phyloP scores from a whole-genome alignment of 352 stramenopile species.

The Phytophthora palmivora region DNA sequence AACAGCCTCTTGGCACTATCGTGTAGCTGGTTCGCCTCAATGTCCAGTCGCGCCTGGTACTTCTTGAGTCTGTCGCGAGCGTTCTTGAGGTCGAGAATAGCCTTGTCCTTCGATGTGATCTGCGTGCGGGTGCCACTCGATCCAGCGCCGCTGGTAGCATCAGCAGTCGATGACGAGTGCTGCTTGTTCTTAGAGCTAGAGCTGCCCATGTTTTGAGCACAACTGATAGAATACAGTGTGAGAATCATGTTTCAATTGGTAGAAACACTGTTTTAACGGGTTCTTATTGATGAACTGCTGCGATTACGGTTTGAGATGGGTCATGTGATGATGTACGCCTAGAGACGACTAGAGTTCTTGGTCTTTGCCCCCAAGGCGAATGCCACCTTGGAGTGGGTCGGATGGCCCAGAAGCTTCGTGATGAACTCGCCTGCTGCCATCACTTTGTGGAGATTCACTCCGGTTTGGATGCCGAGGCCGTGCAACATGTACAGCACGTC shows the following conservation, averaged over 20 bases:
- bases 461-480: constrained; percentile 94
- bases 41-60: constrained; percentile 84
- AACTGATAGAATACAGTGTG: neutral
- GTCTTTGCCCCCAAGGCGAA: constrained; percentile 55
- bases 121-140: constrained; percentile 50
- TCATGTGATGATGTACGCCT: constrained; percentile 28
- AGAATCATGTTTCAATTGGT: constrained; percentile 24
- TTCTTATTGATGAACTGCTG: constrained; percentile 1
- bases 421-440: constrained; percentile 92
- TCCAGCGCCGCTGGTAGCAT: constrained; percentile 1
- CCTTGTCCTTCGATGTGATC: constrained; percentile 90
- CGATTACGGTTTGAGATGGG: constrained; percentile 12
- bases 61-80: constrained; percentile 87
- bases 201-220: constrained; percentile 46
- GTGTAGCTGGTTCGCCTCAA: constrained; percentile 82
- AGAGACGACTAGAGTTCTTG: constrained; percentile 49
- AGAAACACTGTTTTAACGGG: constrained; percentile 12
- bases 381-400: constrained; percentile 91
- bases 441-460: constrained; percentile 94
- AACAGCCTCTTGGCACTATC: constrained; percentile 83
- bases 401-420: constrained; percentile 71
- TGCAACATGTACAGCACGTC: constrained; percentile 98
- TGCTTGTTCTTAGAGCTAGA: constrained; percentile 68
- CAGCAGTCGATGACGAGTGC: constrained; percentile 12
- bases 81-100: constrained; percentile 90